phyloP scores from a whole-genome alignment of 2,329 filamentous ascomycete genomes.

The Clarireedia sp. region DNA sequence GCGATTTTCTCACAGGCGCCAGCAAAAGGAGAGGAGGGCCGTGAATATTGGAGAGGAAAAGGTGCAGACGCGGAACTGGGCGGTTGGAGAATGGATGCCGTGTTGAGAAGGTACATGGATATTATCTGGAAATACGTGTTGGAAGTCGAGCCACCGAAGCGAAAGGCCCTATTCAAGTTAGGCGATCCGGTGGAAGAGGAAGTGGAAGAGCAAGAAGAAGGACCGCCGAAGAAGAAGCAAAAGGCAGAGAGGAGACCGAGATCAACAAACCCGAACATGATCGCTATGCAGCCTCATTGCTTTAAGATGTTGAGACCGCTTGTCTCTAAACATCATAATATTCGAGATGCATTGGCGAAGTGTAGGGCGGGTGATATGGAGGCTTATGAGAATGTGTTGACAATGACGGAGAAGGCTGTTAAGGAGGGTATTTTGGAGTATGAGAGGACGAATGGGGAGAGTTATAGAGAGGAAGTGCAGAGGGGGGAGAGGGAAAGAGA shows the following conservation, averaged over 20 bases:
- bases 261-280: conserved; percentile 52
- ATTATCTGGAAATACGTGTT: conserved; percentile 77
- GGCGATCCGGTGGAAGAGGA: conserved; percentile 33
- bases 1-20: conserved; percentile 72
- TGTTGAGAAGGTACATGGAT: conserved; percentile 81
- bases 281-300: conserved; percentile 80
- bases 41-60: conserved; percentile 69
- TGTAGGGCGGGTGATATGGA: conserved; percentile 62
- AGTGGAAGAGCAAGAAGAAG: conserved; percentile 31
- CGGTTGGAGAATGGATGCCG: conserved; percentile 82
- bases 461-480: conserved; percentile 35
- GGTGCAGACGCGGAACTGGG: conserved; percentile 55
- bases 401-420: conserved; percentile 66
- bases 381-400: conserved; percentile 68
- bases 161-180: conserved; percentile 67
- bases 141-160: conserved; percentile 52
- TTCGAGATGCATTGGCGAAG: conserved; percentile 75
- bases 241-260: conserved; percentile 33
- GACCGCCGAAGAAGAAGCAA: conserved; percentile 33
- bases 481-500: conserved; percentile 16
- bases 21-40: conserved; percentile 52
- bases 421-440: conserved; percentile 66
- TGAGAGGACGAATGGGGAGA: conserved; percentile 43
- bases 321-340: conserved; percentile 69
- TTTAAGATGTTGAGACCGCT: conserved; percentile 86